Conservation (phyloP, 441 rosid genomes). For the Euphorbia schlechtendalii region DNA sequence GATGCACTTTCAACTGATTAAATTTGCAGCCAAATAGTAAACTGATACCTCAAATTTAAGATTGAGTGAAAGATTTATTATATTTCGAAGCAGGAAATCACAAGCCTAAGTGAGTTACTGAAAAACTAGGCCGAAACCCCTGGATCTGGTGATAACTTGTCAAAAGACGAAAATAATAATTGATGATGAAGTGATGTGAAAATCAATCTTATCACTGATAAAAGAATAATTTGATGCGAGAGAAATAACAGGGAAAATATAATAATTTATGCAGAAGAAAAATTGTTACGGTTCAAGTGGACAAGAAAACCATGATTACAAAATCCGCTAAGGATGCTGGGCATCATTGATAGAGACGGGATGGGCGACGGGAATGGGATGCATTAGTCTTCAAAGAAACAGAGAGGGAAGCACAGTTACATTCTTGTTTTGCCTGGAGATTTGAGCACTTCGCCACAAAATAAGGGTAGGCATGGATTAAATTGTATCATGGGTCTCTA, state of each 20-base stretch:
- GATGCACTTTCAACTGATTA: slow-evolving; percentile 19
- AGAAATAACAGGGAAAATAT: neutral
- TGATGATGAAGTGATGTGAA: neutral
- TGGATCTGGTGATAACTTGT: neutral
- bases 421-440: neutral
- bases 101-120: neutral
- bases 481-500: neutral
- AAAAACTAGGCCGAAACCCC: neutral
- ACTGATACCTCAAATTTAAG: neutral
- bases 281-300: neutral
- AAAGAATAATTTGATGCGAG: neutral
- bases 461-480: neutral
- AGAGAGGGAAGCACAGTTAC: neutral
- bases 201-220: neutral
- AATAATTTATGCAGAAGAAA: neutral
- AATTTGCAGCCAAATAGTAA: slow-evolving; percentile 8
- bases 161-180: neutral
- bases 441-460: neutral
- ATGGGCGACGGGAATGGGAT: neutral
- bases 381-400: neutral
- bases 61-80: neutral
- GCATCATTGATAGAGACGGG: neutral
- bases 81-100: slow-evolving; percentile 1
- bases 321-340: neutral
- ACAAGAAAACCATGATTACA: neutral